Evolutionary conservation across 345 rosid genomes (phyloP).

Genomic region (Cardamine resedifolia): DNA sequence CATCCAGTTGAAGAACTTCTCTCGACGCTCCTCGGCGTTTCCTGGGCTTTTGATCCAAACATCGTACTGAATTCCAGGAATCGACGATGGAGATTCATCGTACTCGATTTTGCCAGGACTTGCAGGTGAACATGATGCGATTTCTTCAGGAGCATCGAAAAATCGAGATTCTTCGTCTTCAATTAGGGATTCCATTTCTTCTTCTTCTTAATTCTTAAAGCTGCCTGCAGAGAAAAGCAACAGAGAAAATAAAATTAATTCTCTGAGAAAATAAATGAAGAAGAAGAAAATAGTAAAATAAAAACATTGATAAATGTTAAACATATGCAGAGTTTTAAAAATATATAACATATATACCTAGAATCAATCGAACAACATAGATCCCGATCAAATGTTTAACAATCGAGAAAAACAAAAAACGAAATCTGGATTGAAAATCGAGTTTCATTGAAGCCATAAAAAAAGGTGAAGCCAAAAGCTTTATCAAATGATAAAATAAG

Average conservation of each 20-base stretch:
- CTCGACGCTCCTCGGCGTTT: slow-evolving; percentile 59
- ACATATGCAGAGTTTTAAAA: background rate
- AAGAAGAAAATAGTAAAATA: slow-evolving; percentile 42
- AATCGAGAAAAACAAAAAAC: background rate
- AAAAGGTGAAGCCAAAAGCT: slow-evolving; percentile 39
- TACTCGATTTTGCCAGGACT: background rate
- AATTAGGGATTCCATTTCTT: slow-evolving; percentile 57
- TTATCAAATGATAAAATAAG: slow-evolving; percentile 34
- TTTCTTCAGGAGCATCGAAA: slow-evolving; percentile 74
- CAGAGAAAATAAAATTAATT: slow-evolving; percentile 13
- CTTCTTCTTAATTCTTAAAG: slow-evolving; percentile 26
- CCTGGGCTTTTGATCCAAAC: slow-evolving; percentile 64
- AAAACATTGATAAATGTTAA: slow-evolving; percentile 29
- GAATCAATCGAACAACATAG: slow-evolving; percentile 77
- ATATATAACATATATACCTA: slow-evolving; percentile 26
- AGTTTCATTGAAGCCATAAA: slow-evolving; percentile 32
- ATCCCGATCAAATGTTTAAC: slow-evolving; percentile 70
- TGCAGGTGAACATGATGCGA: slow-evolving; percentile 44
- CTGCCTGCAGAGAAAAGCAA: slow-evolving; percentile 52
- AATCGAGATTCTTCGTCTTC: slow-evolving; percentile 63
- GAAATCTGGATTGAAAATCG: slow-evolving; percentile 39
- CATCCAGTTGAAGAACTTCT: slow-evolving; percentile 65
- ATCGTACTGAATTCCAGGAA: slow-evolving; percentile 43
- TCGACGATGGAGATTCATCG: slow-evolving; percentile 8
- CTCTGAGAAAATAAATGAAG: background rate